Base-by-base conservation (phyloP, 176 grass and related monocot species). In the Areca catechu region DNA sequence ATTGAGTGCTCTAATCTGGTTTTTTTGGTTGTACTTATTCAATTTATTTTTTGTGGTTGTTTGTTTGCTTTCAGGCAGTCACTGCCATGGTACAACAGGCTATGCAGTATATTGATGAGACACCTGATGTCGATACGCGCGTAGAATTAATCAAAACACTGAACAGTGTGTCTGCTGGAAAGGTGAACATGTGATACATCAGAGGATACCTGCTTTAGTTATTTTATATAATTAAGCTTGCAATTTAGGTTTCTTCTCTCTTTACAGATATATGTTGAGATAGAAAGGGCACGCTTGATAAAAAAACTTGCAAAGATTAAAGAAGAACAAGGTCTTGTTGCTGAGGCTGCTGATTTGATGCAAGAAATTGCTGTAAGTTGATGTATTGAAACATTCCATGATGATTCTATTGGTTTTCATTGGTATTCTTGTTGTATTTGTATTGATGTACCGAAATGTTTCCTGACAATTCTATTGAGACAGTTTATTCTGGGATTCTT, bases 281-380 rank as follows among this genome's bases (percentile, higher is more conserved):
- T 97, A 73, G 93, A 97, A 76, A 76, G 93, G 78, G 83, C 93
- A 73, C 79, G 93, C 56, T 63, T 97, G 62, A 88, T 97, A 60
- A 97, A 77, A 90, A 88, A 80, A 48, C 83, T 97, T 63, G 93
- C 93, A 12, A 97, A 92, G 62, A 97, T 97, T 63, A 97, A 92
- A 79, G 93, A 97, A 48, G 80, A 83, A 24, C 84, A 80, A 67
- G 93, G 84, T 18, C 70, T 75, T 48, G 88, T 97, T 71, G 83
- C 82, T 2, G 93, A 97, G 62, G 93, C 93, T 76, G 93, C 87
- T 50, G 93, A 97, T 88, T 88, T 92, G 59, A 97, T 85, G 87
- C 93, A 97, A 75, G 93, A 97, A 88, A 77, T 97, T 85, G 93
- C 93, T 64, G 93, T 97, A 85, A 92, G 93, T 92, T 20, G 9